A percentile compares a stretch with the other conserved stretches of the same genome.
phyloP scores from a whole-genome alignment of 1,139 yeast genomes.

The Yamadazyma jaroonii region DNA sequence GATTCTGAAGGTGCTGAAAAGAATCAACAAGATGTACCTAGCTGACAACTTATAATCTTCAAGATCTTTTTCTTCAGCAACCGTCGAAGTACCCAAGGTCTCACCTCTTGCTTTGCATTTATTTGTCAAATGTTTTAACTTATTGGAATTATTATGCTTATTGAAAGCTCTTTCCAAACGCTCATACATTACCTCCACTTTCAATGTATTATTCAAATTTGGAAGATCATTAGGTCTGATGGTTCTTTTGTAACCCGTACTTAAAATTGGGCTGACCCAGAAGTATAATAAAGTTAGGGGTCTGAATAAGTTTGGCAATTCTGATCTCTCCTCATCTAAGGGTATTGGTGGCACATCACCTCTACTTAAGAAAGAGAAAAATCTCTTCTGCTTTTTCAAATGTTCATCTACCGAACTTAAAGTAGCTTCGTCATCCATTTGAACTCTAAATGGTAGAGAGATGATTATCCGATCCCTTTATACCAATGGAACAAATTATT shows the following conservation, averaged over 20 bases:
- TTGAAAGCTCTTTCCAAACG: constrained; percentile 30
- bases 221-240: constrained; percentile 63
- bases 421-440: constrained; percentile 4
- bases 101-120: constrained; percentile 24
- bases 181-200: constrained; percentile 46
- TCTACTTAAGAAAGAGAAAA: constrained; percentile 14
- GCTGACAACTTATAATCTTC: constrained; percentile 4
- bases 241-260: constrained; percentile 66
- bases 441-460: background rate
- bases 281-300: constrained; percentile 40
- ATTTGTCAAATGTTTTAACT: constrained; percentile 21
- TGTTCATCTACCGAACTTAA: constrained; percentile 1
- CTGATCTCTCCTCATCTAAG: constrained; percentile 43
- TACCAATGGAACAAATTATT: too few relatives aligned
- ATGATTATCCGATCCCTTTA: too few relatives aligned
- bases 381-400: constrained; percentile 16
- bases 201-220: constrained; percentile 49
- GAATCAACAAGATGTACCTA: constrained; percentile 12
- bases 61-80: constrained; percentile 16
- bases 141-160: constrained; percentile 24
- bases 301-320: constrained; percentile 27
- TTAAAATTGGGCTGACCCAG: constrained; percentile 61
- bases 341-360: constrained; percentile 52
- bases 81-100: constrained; percentile 12
- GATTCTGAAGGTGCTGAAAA: constrained; percentile 28